Evolutionary conservation across 768 basidiomycete species (phyloP).

Genomic region (Leccinum incarnatum): DNA sequence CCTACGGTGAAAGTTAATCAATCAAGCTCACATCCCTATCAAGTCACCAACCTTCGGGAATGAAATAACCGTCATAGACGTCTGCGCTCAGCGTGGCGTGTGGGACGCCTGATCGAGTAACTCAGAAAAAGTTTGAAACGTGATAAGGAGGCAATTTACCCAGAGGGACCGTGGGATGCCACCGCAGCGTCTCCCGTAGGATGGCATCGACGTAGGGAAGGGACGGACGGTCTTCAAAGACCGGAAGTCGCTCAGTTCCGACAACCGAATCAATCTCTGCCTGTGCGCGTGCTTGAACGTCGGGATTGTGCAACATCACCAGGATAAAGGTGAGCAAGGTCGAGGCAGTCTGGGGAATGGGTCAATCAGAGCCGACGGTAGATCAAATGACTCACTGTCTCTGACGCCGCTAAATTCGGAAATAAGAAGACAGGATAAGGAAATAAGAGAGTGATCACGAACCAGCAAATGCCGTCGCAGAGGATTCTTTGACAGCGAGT

Average conservation of each 20-base stretch:
- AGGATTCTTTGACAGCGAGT: slow-evolving; percentile 27
- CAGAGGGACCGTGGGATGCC: slow-evolving; percentile 35
- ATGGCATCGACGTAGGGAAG: slow-evolving; percentile 30
- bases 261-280: slow-evolving; percentile 35
- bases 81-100: slow-evolving; percentile 39
- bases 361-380: neutral
- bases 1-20: slow-evolving; percentile 10
- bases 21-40: neutral
- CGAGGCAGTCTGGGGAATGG: slow-evolving; percentile 29
- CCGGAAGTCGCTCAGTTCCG: slow-evolving; percentile 31
- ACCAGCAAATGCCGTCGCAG: slow-evolving; percentile 32
- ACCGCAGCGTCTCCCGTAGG: slow-evolving; percentile 34
- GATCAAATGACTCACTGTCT: slow-evolving; percentile 18
- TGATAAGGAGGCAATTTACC: slow-evolving; percentile 17
- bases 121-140: neutral
- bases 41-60: slow-evolving; percentile 46
- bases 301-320: slow-evolving; percentile 38
- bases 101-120: slow-evolving; percentile 26
- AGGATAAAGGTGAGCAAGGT: slow-evolving; percentile 30
- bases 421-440: neutral
- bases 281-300: slow-evolving; percentile 38
- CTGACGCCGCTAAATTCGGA: slow-evolving; percentile 24
- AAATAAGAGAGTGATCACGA: neutral
- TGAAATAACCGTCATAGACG: slow-evolving; percentile 47
- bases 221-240: slow-evolving; percentile 28